These are phyloP conservation scores for Talaromyces stipitatus DNA, from an alignment of 495 filamentous ascomycete genomes.

Conservation along the genomic window DNA sequence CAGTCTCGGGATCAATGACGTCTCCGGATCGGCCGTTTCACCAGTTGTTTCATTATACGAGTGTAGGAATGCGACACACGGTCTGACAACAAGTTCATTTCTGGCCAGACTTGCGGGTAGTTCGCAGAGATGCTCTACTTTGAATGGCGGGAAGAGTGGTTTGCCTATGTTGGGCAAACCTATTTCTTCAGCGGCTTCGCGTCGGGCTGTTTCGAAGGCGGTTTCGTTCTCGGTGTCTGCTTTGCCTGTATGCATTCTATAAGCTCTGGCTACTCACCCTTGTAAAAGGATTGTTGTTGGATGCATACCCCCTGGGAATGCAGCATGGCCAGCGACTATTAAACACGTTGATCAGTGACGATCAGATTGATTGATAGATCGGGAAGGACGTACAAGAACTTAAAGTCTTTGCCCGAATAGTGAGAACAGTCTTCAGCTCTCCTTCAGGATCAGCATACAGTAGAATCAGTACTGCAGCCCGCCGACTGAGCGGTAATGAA, in stretches of 20 bases:
- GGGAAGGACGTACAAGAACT: conserved; percentile 42
- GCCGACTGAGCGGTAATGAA: conserved; percentile 58
- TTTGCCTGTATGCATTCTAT: conserved; percentile 29
- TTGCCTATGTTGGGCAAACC: conserved; percentile 62
- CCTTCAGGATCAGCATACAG: conserved; percentile 75
- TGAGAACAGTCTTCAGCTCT: conserved; percentile 75
- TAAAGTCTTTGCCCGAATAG: conserved; percentile 71
- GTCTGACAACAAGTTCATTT: conserved; percentile 74
- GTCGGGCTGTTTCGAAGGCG: conserved; percentile 67
- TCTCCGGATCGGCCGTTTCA: conserved; percentile 48
- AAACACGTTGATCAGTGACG: not conserved
- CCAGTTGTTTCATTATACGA: conserved; percentile 37
- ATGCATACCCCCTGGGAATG: conserved; percentile 74
- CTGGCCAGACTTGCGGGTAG: conserved; percentile 72
- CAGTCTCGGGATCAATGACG: conserved; percentile 65
- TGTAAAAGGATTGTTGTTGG: not conserved
- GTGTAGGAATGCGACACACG: conserved; percentile 78
- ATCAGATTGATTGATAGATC: too few species aligned
- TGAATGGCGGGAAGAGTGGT: conserved; percentile 60
- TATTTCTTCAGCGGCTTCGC: conserved; percentile 88
- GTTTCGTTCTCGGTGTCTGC: conserved; percentile 41
- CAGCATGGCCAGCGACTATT: conserved; percentile 66
- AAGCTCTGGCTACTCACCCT: not conserved
- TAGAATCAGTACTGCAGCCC: conserved; percentile 78
- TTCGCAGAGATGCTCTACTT: conserved; percentile 77